These are phyloP conservation scores for Trematosphaeria pertusa DNA, from an alignment of 2,329 filamentous ascomycete species.

Conservation along the genomic window DNA sequence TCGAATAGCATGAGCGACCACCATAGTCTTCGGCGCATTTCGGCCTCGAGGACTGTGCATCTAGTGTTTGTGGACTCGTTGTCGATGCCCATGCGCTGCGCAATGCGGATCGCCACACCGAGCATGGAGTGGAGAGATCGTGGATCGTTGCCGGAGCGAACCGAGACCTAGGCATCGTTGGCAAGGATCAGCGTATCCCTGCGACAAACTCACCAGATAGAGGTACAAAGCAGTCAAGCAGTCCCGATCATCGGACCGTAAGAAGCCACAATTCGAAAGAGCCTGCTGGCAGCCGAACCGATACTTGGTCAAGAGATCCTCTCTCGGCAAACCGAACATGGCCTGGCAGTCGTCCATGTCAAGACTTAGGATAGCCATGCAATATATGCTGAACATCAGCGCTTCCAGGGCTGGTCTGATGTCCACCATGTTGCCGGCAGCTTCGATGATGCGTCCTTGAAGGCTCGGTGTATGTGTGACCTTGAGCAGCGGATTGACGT, in stretches of 20 bases:
- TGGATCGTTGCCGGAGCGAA: slow-evolving; percentile 57
- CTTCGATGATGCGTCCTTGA: slow-evolving; percentile 66
- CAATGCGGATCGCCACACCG: slow-evolving; percentile 65
- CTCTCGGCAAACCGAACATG: slow-evolving; percentile 60
- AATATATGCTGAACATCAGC: slow-evolving; percentile 46
- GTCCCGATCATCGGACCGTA: slow-evolving; percentile 62
- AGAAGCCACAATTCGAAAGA: slow-evolving; percentile 63
- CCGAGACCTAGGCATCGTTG: slow-evolving; percentile 58
- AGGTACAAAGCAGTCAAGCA: slow-evolving; percentile 61
- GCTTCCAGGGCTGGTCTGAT: slow-evolving; percentile 65
- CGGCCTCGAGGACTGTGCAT: slow-evolving; percentile 62
- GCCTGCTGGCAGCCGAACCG: slow-evolving; percentile 68
- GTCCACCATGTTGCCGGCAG: slow-evolving; percentile 60
- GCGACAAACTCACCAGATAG: slow-evolving; percentile 56
- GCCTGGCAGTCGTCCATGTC: slow-evolving; percentile 60
- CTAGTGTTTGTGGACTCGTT: slow-evolving; percentile 61
- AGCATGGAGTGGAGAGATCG: slow-evolving; percentile 62
- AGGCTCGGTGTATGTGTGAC: slow-evolving; percentile 39
- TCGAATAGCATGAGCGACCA: slow-evolving; percentile 68
- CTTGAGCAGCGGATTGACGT: slow-evolving; percentile 40
- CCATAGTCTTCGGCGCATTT: slow-evolving; percentile 68
- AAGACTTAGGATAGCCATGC: slow-evolving; percentile 55
- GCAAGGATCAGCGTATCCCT: slow-evolving; percentile 9
- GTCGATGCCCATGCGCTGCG: slow-evolving; percentile 66
- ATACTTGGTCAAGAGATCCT: slow-evolving; percentile 63